A percentile compares a stretch with the other conserved stretches of the same genome.
Conservation (phyloP, 2,329 filamentous ascomycete species). For the Botrytis tulipae region DNA sequence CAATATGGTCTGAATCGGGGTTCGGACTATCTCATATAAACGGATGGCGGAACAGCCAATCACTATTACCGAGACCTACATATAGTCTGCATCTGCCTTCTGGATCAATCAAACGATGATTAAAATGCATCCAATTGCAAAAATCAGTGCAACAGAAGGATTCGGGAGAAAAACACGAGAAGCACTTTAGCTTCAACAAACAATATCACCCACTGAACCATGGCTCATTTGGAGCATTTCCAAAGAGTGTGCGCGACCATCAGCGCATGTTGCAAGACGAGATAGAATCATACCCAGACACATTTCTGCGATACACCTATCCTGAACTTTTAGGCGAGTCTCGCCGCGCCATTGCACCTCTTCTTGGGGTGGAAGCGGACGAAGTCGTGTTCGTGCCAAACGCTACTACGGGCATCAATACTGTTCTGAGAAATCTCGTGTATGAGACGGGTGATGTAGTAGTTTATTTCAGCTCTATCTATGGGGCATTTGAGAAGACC, state of each 20-base stretch:
- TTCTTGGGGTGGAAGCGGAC: background rate
- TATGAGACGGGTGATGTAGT: conserved; percentile 69
- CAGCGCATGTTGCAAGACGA: background rate
- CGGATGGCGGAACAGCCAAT: too few species aligned
- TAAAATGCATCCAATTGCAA: background rate
- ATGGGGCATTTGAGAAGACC: conserved; percentile 73
- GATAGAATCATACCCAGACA: background rate
- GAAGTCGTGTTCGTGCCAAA: conserved; percentile 60
- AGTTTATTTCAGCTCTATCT: conserved; percentile 74
- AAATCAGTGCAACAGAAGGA: background rate
- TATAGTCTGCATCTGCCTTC: too few species aligned
- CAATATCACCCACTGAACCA: background rate
- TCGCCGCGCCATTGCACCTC: background rate
- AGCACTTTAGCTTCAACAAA: background rate
- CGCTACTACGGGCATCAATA: conserved; percentile 75
- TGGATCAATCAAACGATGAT: too few species aligned
- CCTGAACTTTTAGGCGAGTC: background rate
- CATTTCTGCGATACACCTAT: background rate
- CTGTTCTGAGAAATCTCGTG: conserved; percentile 67
- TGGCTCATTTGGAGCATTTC: background rate
- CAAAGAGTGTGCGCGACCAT: background rate
- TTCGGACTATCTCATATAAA: too few species aligned
- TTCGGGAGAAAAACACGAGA: background rate
- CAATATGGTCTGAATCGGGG: too few species aligned
- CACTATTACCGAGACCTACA: too few species aligned